Percentiles rank a stretch among this genome's conserved stretches.
These are phyloP conservation scores for Botrytis fabae DNA, from an alignment of 2,329 filamentous ascomycete genomes.

Conservation along the genomic window DNA sequence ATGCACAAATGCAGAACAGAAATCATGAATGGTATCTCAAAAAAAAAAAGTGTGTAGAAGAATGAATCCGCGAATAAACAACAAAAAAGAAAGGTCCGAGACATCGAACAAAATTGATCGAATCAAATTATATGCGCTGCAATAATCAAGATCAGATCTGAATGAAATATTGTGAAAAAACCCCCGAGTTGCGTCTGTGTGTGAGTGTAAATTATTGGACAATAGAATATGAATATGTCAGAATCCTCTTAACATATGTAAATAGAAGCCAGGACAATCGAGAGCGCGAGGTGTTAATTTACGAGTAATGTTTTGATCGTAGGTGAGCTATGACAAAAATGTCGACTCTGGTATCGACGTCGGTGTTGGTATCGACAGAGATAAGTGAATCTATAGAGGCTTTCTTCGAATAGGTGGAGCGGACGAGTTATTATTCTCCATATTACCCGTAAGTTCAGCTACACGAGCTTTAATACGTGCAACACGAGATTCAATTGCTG, in stretches of 20 bases:
- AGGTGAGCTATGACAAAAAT: neutral
- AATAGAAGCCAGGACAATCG: neutral
- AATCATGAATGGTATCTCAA: constrained; percentile 25
- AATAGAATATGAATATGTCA: neutral
- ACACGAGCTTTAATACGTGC: constrained; percentile 97
- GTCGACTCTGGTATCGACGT: neutral
- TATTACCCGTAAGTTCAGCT: constrained; percentile 86
- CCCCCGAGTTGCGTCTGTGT: neutral
- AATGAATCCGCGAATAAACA: neutral
- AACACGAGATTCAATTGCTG: constrained; percentile 93
- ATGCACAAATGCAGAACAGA: neutral
- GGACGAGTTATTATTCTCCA: constrained; percentile 51
- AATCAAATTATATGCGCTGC: constrained; percentile 18
- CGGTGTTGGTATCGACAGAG: neutral
- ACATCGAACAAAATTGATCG: neutral
- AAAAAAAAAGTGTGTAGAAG: constrained; percentile 7
- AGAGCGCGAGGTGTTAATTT: no score
- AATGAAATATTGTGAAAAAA: neutral
- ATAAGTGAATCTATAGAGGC: neutral
- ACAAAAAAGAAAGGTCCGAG: neutral
- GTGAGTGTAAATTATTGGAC: constrained; percentile 12
- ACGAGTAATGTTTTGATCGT: neutral
- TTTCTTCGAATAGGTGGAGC: constrained; percentile 24
- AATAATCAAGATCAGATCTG: constrained; percentile 8
- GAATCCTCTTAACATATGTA: neutral